Percentiles rank a stretch among this genome's conserved stretches.
These are phyloP conservation scores for Plicaturopsis crispa DNA, from an alignment of 768 basidiomycete species.

Conservation along the genomic window DNA sequence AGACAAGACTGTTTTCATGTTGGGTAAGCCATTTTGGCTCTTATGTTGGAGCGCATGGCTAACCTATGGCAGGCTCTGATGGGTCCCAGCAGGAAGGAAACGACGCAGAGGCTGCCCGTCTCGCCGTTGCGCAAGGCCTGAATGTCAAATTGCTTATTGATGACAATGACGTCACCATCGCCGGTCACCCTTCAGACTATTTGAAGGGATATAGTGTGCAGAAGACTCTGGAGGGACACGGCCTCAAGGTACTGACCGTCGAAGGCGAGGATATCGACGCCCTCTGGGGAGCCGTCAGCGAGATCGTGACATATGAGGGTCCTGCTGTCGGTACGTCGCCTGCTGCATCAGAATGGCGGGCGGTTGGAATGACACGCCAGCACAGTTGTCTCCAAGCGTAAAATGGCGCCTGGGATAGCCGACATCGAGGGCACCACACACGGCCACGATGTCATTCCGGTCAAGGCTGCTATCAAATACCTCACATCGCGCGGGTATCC, in stretches of 20 bases:
- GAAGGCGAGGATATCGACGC: conserved; percentile 77
- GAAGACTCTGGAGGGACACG: conserved; percentile 75
- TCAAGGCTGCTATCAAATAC: conserved; percentile 74
- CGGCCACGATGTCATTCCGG: conserved; percentile 81
- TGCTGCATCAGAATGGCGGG: neutral
- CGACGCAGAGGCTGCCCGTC: conserved; percentile 82
- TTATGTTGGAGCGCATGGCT: too few species aligned
- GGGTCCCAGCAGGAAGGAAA: conserved; percentile 91
- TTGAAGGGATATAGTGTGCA: conserved; percentile 68
- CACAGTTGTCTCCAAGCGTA: conserved; percentile 61
- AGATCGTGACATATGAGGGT: conserved; percentile 53
- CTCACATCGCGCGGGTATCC: conserved; percentile 56
- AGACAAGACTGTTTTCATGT: conserved; percentile 70
- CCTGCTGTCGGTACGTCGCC: conserved; percentile 61
- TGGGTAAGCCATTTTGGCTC: too few species aligned
- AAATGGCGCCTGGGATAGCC: conserved; percentile 61
- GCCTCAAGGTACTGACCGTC: conserved; percentile 65
- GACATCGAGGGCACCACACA: conserved; percentile 75
- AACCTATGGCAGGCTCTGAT: too few species aligned
- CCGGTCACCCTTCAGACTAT: conserved; percentile 86
- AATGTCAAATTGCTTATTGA: conserved; percentile 86
- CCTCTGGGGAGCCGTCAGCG: conserved; percentile 61
- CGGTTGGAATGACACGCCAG: conserved; percentile 1
- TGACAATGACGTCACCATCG: conserved; percentile 88
- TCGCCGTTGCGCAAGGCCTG: conserved; percentile 76